phyloP scores from a whole-genome alignment of 768 basidiomycete genomes.

The Pholiota conissans region DNA sequence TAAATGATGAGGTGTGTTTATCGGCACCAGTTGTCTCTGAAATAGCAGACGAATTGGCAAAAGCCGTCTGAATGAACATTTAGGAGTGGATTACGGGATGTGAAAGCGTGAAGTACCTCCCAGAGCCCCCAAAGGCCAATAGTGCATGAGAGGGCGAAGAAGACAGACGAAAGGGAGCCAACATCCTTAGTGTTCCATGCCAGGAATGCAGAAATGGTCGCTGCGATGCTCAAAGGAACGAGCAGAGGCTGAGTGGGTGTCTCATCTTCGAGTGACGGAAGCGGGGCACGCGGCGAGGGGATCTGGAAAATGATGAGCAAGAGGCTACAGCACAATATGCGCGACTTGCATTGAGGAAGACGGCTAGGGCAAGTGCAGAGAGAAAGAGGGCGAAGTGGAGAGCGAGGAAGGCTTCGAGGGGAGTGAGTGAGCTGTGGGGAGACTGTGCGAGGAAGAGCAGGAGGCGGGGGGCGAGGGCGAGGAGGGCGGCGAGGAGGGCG shows the following conservation, averaged over 20 bases:
- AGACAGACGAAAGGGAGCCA: slow-evolving; percentile 53
- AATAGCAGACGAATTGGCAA: slow-evolving; percentile 52
- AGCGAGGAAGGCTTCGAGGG: slow-evolving; percentile 69
- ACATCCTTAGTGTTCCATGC: slow-evolving; percentile 64
- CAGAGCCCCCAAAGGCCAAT: slow-evolving; percentile 71
- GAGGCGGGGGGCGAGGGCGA: slow-evolving; percentile 56
- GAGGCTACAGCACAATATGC: neutral
- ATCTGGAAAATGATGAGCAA: slow-evolving; percentile 11
- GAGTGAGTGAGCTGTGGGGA: slow-evolving; percentile 45
- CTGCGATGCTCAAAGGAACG: slow-evolving; percentile 54
- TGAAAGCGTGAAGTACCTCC: slow-evolving; percentile 49
- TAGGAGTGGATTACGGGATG: neutral
- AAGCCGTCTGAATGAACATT: slow-evolving; percentile 47
- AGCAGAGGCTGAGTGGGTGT: slow-evolving; percentile 59
- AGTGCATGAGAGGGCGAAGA: slow-evolving; percentile 47
- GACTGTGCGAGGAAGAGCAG: slow-evolving; percentile 66
- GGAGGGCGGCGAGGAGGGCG: slow-evolving; percentile 17
- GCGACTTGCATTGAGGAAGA: slow-evolving; percentile 55
- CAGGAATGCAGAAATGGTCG: slow-evolving; percentile 55
- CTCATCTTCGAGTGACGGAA: slow-evolving; percentile 24
- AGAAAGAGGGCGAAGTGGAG: slow-evolving; percentile 67
- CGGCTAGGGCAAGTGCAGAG: slow-evolving; percentile 49
- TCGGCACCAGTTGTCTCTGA: slow-evolving; percentile 81
- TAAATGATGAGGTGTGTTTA: slow-evolving; percentile 76
- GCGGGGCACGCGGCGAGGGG: slow-evolving; percentile 30